phyloP scores from a whole-genome alignment of 352 stramenopile species.

The Elongisporangium prolatum region DNA sequence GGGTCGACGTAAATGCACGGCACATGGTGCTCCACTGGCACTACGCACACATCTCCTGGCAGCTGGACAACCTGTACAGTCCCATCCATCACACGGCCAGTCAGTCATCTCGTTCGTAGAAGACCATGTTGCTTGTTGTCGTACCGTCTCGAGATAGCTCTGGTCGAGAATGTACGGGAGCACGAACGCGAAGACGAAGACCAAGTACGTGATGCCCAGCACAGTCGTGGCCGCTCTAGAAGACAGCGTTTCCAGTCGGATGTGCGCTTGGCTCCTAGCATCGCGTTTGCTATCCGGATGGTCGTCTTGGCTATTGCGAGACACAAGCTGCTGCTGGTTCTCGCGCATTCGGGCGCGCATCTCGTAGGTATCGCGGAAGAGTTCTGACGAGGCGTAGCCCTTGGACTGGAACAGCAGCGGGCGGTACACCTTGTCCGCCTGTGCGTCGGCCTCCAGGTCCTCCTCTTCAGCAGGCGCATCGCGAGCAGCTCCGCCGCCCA shows the following conservation, averaged over 20 bases:
- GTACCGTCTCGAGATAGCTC: conserved; percentile 64
- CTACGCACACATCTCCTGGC: conserved; percentile 48
- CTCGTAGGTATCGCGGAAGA: conserved; percentile 76
- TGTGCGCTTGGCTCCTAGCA: conserved; percentile 31
- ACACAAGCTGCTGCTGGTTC: conserved; percentile 4
- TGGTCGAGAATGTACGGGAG: conserved; percentile 75
- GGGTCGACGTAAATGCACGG: conserved; percentile 76
- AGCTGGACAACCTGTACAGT: conserved; percentile 40
- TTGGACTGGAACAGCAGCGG: conserved; percentile 76
- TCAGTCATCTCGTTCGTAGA: too few relatives aligned
- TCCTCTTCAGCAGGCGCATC: conserved; percentile 10
- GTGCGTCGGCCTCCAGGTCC: conserved; percentile 16
- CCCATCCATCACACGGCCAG: too few relatives aligned
- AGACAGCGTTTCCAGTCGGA: conserved; percentile 78
- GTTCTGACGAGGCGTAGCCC: conserved; percentile 76
- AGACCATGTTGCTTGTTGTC: too few relatives aligned
- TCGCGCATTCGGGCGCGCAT: conserved; percentile 58
- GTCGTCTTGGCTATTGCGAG: neutral
- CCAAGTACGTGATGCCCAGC: conserved; percentile 72
- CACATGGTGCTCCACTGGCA: conserved; percentile 9
- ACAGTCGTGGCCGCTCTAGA: conserved; percentile 68
- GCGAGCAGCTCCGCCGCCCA: neutral
- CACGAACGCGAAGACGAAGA: conserved; percentile 61
- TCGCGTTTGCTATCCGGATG: neutral
- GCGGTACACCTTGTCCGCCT: conserved; percentile 50